Percentiles rank a stretch among this genome's conserved stretches.
Conservation (phyloP, 352 stramenopile species). For the Pythium aristosporum region DNA sequence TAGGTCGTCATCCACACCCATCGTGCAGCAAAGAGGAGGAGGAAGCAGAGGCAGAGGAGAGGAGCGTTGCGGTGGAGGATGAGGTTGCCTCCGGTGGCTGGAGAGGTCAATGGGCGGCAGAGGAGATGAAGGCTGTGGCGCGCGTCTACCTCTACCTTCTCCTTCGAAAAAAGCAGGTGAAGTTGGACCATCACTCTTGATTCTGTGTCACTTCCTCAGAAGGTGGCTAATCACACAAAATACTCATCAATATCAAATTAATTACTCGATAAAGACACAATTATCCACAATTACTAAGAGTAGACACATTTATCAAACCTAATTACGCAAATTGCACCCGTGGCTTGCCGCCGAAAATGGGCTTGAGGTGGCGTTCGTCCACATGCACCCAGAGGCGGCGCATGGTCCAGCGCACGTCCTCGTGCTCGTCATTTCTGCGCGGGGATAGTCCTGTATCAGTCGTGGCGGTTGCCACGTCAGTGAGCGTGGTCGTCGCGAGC, state of each 20-base stretch:
- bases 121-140: too few species aligned
- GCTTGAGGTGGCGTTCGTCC: slow-evolving; percentile 32
- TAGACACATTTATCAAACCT: neutral
- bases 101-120: too few species aligned
- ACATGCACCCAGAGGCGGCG: slow-evolving; percentile 23
- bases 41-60: neutral
- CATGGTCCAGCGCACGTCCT: slow-evolving; percentile 13
- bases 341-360: slow-evolving; percentile 27
- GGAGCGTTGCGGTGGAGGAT: neutral
- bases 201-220: neutral
- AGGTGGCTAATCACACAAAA: too few species aligned
- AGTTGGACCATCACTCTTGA: neutral
- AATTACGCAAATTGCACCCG: neutral
- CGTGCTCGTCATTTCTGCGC: neutral
- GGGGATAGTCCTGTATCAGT: neutral
- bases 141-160: neutral
- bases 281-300: neutral
- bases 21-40: neutral
- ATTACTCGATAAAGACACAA: too few species aligned
- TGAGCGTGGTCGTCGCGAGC: neutral
- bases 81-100: neutral
- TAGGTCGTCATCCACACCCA: neutral
- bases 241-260: too few species aligned
- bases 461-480: neutral
- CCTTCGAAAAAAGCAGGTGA: slow-evolving; percentile 1